These are phyloP conservation scores for Phyllachora maydis DNA, from an alignment of 2,329 filamentous ascomycete species.

Conservation along the genomic window DNA sequence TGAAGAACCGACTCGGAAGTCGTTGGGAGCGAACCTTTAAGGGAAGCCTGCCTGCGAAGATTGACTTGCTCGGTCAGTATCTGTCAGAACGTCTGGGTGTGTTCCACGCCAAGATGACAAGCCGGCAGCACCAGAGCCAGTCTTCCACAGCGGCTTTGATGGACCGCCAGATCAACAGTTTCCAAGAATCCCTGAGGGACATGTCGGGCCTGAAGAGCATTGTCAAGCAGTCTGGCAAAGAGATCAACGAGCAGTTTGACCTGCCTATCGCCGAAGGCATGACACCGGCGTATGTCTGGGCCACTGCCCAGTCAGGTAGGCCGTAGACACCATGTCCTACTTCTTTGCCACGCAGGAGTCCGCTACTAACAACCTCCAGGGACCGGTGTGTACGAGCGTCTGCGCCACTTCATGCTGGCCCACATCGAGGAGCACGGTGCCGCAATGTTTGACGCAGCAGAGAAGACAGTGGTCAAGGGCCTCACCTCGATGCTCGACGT, in stretches of 20 bases:
- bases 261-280: conserved; percentile 24
- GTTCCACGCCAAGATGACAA: conserved; percentile 8
- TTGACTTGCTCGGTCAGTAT: conserved; percentile 6
- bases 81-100: conserved; percentile 4
- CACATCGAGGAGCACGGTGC: conserved; percentile 18
- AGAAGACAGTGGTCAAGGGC: conserved; percentile 15
- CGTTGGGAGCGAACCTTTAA: conserved; percentile 11
- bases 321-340: too few species aligned
- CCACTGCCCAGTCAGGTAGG: too few species aligned
- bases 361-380: conserved; percentile 8
- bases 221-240: conserved; percentile 24
- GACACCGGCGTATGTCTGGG: conserved; percentile 20
- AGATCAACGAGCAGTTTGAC: conserved; percentile 30
- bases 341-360: conserved; percentile 1
- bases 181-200: conserved; percentile 1
- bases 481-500: conserved; percentile 15
- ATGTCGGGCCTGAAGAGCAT: neutral
- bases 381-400: conserved; percentile 22
- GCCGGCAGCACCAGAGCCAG: conserved; percentile 5
- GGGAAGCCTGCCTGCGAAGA: conserved; percentile 4
- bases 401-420: conserved; percentile 25
- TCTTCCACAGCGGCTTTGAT: conserved; percentile 8
- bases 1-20: conserved; percentile 3
- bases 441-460: conserved; percentile 27
- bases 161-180: conserved; percentile 13